These are phyloP conservation scores for Paramecium sexaurelia DNA, from an alignment of 73 alveolate genomes.

Conservation along the genomic window DNA sequence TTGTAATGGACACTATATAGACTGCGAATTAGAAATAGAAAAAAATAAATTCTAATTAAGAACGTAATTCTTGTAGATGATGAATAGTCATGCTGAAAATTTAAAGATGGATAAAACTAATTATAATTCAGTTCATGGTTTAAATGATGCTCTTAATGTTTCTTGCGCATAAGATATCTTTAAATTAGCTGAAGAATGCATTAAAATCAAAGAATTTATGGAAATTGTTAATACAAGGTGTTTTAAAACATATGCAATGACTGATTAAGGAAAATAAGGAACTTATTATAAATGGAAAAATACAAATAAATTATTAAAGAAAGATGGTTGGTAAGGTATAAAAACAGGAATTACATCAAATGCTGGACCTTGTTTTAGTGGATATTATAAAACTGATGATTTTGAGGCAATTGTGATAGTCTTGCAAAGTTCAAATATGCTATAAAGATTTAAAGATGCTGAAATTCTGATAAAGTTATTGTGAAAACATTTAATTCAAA, in stretches of 20 bases:
- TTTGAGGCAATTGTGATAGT: conserved; percentile 76
- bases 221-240: conserved; percentile 75
- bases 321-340: conserved; percentile 75
- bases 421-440: conserved; percentile 80
- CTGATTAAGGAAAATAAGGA: conserved; percentile 48
- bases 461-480: conserved; percentile 71
- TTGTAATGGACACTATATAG: background rate
- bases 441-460: conserved; percentile 86
- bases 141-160: conserved; percentile 47
- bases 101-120: conserved; percentile 69
- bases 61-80: conserved; percentile 62
- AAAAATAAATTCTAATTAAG: conserved; percentile 31
- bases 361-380: conserved; percentile 84
- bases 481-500: background rate
- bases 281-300: conserved; percentile 73
- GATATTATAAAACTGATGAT: conserved; percentile 66
- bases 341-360: conserved; percentile 84
- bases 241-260: conserved; percentile 48
- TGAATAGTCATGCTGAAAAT: conserved; percentile 71
- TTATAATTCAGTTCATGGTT: conserved; percentile 75
- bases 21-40: conserved; percentile 23
- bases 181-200: conserved; percentile 18
- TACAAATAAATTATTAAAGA: conserved; percentile 79
- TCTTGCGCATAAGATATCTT: conserved; percentile 36
- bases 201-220: conserved; percentile 1